Percentiles rank a stretch among this genome's conserved stretches.
Conservation (phyloP, 352 stramenopile genomes). For the Pythium aristosporum region DNA sequence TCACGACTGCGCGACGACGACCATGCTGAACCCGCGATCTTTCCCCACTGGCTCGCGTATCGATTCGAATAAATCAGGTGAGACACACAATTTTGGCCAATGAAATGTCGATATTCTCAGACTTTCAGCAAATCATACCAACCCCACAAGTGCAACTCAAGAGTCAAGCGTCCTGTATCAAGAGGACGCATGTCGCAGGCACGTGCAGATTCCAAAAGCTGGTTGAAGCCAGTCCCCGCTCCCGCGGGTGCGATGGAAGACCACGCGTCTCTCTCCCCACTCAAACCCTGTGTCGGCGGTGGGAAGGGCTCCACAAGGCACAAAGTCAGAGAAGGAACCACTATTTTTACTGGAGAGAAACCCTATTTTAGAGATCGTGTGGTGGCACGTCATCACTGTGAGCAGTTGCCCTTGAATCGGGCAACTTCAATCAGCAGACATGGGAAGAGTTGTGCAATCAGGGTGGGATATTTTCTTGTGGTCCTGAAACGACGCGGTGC, state of each 20-base stretch:
- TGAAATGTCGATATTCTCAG: not conserved
- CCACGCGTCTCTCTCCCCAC: too few species aligned
- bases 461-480: slow-evolving; percentile 19
- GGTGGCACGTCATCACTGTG: too few species aligned
- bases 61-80: slow-evolving; percentile 18
- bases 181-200: not conserved
- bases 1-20: slow-evolving; percentile 1
- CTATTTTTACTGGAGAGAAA: too few species aligned
- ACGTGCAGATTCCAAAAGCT: too few species aligned
- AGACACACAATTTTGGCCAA: slow-evolving; percentile 4
- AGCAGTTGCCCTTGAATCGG: slow-evolving; percentile 1
- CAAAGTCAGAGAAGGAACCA: too few species aligned
- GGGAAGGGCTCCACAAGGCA: too few species aligned
- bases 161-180: not conserved
- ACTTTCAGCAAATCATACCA: not conserved
- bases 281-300: too few species aligned
- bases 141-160: not conserved
- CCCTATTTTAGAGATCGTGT: not conserved
- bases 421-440: slow-evolving; percentile 13
- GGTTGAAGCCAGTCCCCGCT: too few species aligned
- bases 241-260: too few species aligned
- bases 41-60: slow-evolving; percentile 4
- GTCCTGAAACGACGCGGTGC: slow-evolving; percentile 8
- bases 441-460: not conserved
- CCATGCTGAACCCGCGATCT: slow-evolving; percentile 14